Evolutionary conservation across 306 rosid genomes (phyloP).

Genomic region (Cucumis sativus): Cucumber_9930_V3 NC_026657.2:31631001-31631500

Average conservation of each 20-base stretch:
- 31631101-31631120: background rate
- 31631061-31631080: conserved; percentile 12
- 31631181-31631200: conserved; percentile 40
- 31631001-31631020: conserved; percentile 35
- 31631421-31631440: conserved; percentile 44
- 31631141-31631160: conserved; percentile 53
- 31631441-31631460: background rate
- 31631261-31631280: conserved; percentile 26
- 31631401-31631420: conserved; percentile 20
- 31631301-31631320: background rate
- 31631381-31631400: conserved; percentile 28
- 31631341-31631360: conserved; percentile 13
- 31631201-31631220: conserved; percentile 66
- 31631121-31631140: background rate
- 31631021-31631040: conserved; percentile 38
- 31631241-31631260: conserved; percentile 30
- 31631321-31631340: conserved; percentile 3
- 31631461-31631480: background rate
- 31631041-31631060: conserved; percentile 40
- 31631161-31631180: conserved; percentile 43
- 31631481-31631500: background rate
- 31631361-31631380: conserved; percentile 16
- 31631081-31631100: background rate
- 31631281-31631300: conserved; percentile 17
- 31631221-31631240: conserved; percentile 46